Percentiles rank a stretch among this genome's conserved stretches.
phyloP scores from a whole-genome alignment of 345 rosid genomes.

The Salix purpurea region DNA sequence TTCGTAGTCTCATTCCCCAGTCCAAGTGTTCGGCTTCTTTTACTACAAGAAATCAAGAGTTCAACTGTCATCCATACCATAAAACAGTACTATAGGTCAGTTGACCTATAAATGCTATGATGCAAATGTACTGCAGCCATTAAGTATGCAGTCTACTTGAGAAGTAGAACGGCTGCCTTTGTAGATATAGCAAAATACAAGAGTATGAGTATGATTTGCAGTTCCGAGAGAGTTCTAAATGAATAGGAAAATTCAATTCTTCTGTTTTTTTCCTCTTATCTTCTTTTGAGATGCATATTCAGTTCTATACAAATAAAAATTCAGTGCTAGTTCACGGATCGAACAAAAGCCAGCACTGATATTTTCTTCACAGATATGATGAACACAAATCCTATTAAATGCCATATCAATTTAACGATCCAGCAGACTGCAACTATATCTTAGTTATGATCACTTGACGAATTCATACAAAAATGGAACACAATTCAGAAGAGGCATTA shows the following conservation, averaged over 20 bases:
- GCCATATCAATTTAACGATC: neutral
- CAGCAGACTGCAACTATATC: neutral
- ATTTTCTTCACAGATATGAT: neutral
- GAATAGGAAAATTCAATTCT: neutral
- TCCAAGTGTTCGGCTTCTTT: constrained; percentile 80
- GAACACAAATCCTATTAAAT: neutral
- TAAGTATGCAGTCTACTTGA: neutral
- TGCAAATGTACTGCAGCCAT: neutral
- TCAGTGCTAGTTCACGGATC: neutral
- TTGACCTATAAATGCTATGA: neutral
- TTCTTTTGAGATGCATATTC: neutral
- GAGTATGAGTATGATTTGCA: neutral
- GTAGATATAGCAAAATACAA: neutral
- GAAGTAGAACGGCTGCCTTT: neutral
- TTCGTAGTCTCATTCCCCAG: constrained; percentile 77
- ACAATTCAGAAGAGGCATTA: neutral
- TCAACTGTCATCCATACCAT: neutral
- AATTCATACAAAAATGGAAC: neutral
- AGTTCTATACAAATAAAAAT: neutral
- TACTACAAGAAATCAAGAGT: constrained; percentile 43
- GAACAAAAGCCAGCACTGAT: neutral
- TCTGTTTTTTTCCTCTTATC: neutral
- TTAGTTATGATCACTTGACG: neutral
- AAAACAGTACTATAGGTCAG: neutral
- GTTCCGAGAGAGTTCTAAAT: neutral